Evolutionary conservation across 2,329 filamentous ascomycete genomes (phyloP), one percentile per base, ranked within the genome.

Genomic region (Corinectria fuckeliana): DNA sequence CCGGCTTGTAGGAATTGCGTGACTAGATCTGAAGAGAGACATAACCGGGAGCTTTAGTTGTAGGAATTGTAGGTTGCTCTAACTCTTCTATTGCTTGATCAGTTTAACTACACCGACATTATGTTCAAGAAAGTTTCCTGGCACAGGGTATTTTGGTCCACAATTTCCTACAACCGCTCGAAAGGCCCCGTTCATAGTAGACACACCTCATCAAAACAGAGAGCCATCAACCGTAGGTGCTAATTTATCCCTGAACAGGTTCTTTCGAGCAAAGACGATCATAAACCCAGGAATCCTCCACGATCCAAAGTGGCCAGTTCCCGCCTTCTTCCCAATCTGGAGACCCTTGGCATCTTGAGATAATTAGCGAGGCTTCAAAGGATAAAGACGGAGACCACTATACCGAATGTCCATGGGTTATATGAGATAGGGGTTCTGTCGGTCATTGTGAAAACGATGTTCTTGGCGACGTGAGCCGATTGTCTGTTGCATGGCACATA

Each of bases 261-360:
- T 50, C 47, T 36, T 50, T 32, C 47, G 47, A 50, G 28, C 47
- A n/a, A 28, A 32, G 14, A 50, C 18, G 16, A 50, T 32, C 2
- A 50, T 5, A 32, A 50, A 50, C 2, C 26, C 18, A 6, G 47
- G 47, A 8, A 50, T 50, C 28, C 30, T 50, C 26, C 26, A 34
- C 4, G 25, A 32, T 50, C 47, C 47, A 8, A 32, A 50, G 16
- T 50, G 47, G 18, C 47, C 47, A 21, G 47, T 50, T 23, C 47
- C 47, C 10, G 47, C 47, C 30, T 28, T 34, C 30, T 36, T 50
- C 16, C 47, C 47, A 34, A 50, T 50, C 30, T 50, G 47, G 28
- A 50, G 30, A 16, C 47, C 47, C 16, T 32, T 50, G 11, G 28
- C 18, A 32, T 36, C 47, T 50, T n/a, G n/a, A 13, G 9, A 23